Evolutionary conservation across 495 filamentous ascomycete species (phyloP), one percentile per base, ranked within the genome.

Genomic region (Geopyxis carbonaria): DNA sequence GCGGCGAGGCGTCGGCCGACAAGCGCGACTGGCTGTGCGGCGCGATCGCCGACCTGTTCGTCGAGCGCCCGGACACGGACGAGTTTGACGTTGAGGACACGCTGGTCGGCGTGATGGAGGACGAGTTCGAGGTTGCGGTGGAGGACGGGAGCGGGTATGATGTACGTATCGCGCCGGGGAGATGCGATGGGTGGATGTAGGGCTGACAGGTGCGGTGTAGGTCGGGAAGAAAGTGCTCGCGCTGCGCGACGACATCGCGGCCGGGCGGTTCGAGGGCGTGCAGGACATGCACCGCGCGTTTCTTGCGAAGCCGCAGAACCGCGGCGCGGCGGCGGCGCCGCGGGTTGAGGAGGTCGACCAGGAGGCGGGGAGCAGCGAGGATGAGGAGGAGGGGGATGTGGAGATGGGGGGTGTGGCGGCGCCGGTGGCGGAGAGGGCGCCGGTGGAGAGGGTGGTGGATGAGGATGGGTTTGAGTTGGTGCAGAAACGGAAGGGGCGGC

Each of bases 21-120:
- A 95, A 95, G 62, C 78, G 85, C 41, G 89, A 89, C 67, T 94
- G 87, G 87, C 80, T 97, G 51, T 86, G 80, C 34, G 85, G 85
- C 52, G 75, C 77, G 11, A 68, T 94, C 49, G 80, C 79, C 42
- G 84, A 93, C 6, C 75, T 93, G 51, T 70, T 94, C 35, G 55
- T 59, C 0, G 67, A 72, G 19, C 58, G 74, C 7, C 72, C 81
- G 18, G 79, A 86, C 42, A 82, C 78, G 21, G 80, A 93, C 47
- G 64, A 68, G n/a, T 71, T 77, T 31, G 83, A 93, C 47, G 58
- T 95, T 23, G 89, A 95, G 61, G 67, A 72, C 30, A 72, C 82
- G 9, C 62, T 95, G 37, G 60, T 91, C 20, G 79, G 93, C 48
- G 78, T 86, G 15, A 86, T 97, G 78, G 71, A 77, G 45, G 91